Percentiles rank a stretch among this genome's conserved stretches.
These are phyloP conservation scores for Thelonectria blattea DNA, from an alignment of 2,329 filamentous ascomycete genomes.

Conservation along the genomic window DNA sequence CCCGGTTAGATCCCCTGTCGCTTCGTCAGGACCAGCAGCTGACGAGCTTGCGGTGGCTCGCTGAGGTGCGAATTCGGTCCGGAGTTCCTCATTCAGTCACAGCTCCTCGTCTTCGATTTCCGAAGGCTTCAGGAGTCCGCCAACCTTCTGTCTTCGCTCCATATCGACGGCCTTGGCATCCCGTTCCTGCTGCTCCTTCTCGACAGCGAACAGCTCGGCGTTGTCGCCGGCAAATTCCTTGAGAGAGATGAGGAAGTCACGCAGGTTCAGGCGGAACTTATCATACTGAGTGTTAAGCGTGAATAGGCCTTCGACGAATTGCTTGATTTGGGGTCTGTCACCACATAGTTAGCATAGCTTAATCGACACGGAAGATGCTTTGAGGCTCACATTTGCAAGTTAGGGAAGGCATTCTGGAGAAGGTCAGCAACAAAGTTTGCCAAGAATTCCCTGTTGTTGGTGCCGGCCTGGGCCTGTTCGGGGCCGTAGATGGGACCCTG, in stretches of 20 bases:
- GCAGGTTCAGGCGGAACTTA: conserved; percentile 93
- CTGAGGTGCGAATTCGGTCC: conserved; percentile 62
- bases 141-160: conserved; percentile 92
- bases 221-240: conserved; percentile 98
- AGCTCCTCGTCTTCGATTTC: conserved; percentile 91
- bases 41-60: conserved; percentile 30
- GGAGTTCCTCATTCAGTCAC: conserved; percentile 78
- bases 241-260: conserved; percentile 95
- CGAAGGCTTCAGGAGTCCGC: conserved; percentile 94
- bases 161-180: conserved; percentile 88
- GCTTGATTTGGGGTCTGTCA: conserved; percentile 78
- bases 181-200: conserved; percentile 89
- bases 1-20: conserved; percentile 36
- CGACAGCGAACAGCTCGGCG: conserved; percentile 88
- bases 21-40: conserved; percentile 34
- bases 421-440: conserved; percentile 85
- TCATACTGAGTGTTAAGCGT: conserved; percentile 85
- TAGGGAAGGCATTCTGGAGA: conserved; percentile 88
- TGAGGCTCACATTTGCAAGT: conserved; percentile 79
- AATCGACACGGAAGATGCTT: neutral
- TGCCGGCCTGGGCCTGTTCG: conserved; percentile 83
- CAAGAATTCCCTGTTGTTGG: conserved; percentile 89
- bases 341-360: conserved; percentile 43
- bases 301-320: conserved; percentile 90
- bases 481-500: conserved; percentile 87